phyloP scores from a whole-genome alignment of 2,329 filamentous ascomycete genomes.

The Cladophialophora exuberans region DNA sequence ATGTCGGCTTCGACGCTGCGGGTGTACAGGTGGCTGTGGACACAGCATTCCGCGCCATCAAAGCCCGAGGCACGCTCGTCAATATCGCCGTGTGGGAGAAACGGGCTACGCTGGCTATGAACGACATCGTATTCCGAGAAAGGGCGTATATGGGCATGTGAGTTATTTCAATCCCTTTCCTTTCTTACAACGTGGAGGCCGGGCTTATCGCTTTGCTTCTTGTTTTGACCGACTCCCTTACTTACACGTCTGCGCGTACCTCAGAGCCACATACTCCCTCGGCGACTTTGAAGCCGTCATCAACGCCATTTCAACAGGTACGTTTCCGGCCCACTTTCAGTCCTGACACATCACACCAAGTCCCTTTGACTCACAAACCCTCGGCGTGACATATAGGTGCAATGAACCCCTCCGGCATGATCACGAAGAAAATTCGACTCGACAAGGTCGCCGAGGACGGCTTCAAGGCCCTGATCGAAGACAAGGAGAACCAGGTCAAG shows the following conservation, averaged over 20 bases:
- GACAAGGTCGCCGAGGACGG: slow-evolving; percentile 36
- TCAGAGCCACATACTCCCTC: slow-evolving; percentile 52
- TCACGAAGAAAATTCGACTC: slow-evolving; percentile 36
- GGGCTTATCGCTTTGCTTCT: background rate
- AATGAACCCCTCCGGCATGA: slow-evolving; percentile 36
- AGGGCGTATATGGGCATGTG: slow-evolving; percentile 54
- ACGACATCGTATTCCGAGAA: slow-evolving; percentile 58
- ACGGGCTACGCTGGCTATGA: slow-evolving; percentile 52
- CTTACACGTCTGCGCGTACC: background rate
- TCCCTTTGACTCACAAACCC: background rate
- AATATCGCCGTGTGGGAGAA: slow-evolving; percentile 63
- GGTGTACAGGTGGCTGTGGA: slow-evolving; percentile 57
- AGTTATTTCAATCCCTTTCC: background rate
- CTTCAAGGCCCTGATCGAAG: slow-evolving; percentile 39
- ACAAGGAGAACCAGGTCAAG: slow-evolving; percentile 43
- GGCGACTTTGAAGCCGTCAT: slow-evolving; percentile 55
- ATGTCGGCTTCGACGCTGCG: slow-evolving; percentile 57
- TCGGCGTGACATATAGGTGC: slow-evolving; percentile 20
- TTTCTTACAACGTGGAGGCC: background rate
- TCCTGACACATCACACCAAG: background rate
- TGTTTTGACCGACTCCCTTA: background rate
- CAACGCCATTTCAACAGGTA: slow-evolving; percentile 44
- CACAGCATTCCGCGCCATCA: slow-evolving; percentile 52
- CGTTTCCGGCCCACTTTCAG: background rate
- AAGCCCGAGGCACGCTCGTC: slow-evolving; percentile 55